Conservation (phyloP, 2,329 filamentous ascomycete genomes). For the Cladosporium sp. region DNA sequence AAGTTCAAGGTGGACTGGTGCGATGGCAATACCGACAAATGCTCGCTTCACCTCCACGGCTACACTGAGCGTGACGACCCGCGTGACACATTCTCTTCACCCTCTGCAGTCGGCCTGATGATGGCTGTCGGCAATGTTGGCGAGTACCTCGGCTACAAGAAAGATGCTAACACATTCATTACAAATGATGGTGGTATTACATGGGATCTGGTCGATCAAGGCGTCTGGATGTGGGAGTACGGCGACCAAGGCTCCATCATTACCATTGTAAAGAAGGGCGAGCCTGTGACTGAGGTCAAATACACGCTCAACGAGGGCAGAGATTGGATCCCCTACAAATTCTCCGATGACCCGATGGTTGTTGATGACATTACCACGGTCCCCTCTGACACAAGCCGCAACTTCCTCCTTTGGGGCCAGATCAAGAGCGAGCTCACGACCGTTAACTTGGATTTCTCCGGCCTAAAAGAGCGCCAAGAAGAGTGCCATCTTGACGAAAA, state of each 20-base stretch:
- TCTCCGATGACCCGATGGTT: slow-evolving; percentile 61
- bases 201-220: slow-evolving; percentile 83
- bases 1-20: slow-evolving; percentile 70
- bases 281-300: slow-evolving; percentile 61
- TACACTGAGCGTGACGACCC: slow-evolving; percentile 87
- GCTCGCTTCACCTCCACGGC: slow-evolving; percentile 86
- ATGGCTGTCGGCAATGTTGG: slow-evolving; percentile 92
- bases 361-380: slow-evolving; percentile 82
- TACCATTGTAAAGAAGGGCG: slow-evolving; percentile 72
- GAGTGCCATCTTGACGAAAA: slow-evolving; percentile 65
- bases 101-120: slow-evolving; percentile 83
- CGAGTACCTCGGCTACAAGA: slow-evolving; percentile 57
- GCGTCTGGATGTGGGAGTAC: slow-evolving; percentile 87
- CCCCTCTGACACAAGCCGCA: slow-evolving; percentile 80
- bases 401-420: slow-evolving; percentile 84
- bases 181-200: slow-evolving; percentile 83
- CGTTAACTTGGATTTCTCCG: slow-evolving; percentile 84
- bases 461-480: slow-evolving; percentile 59
- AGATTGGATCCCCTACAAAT: slow-evolving; percentile 71
- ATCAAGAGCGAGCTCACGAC: slow-evolving; percentile 60
- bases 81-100: slow-evolving; percentile 79
- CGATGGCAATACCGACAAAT: slow-evolving; percentile 58
- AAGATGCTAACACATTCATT: slow-evolving; percentile 84
- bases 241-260: slow-evolving; percentile 93
- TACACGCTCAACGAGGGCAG: slow-evolving; percentile 79